Conservation (phyloP, 1,284 basidiomycete species). For the Trametes pubescens region DNA sequence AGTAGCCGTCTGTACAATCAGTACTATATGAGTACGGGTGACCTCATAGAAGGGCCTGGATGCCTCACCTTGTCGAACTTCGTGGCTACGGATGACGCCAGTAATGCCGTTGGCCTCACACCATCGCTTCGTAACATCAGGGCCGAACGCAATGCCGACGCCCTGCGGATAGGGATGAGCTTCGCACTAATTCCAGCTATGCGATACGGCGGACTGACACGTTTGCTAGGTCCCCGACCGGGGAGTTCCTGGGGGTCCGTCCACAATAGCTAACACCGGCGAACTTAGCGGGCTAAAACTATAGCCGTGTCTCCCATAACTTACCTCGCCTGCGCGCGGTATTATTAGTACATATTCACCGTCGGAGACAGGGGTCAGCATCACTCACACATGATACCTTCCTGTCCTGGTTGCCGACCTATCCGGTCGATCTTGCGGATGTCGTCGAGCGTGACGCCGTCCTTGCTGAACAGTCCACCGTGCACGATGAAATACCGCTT, state of each 20-base stretch:
- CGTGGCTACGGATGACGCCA: slow-evolving; percentile 94
- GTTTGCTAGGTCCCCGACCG: slow-evolving; percentile 97
- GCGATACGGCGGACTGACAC: slow-evolving; percentile 57
- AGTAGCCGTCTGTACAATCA: slow-evolving; percentile 73
- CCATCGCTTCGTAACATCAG: slow-evolving; percentile 91
- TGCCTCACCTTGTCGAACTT: slow-evolving; percentile 88
- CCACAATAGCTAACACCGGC: slow-evolving; percentile 71
- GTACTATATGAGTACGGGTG: slow-evolving; percentile 9
- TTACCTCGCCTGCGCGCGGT: slow-evolving; percentile 60
- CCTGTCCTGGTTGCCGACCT: slow-evolving; percentile 92
- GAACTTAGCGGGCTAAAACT: not conserved
- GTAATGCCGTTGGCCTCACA: slow-evolving; percentile 89
- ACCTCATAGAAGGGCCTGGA: not conserved
- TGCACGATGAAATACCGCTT: slow-evolving; percentile 98
- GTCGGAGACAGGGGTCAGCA: slow-evolving; percentile 14
- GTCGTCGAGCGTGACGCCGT: slow-evolving; percentile 93
- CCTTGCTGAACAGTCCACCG: slow-evolving; percentile 95
- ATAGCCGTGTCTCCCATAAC: slow-evolving; percentile 7
- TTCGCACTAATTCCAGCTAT: not conserved
- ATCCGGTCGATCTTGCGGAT: slow-evolving; percentile 89
- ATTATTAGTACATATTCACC: not conserved
- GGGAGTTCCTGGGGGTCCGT: slow-evolving; percentile 92
- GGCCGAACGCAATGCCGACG: slow-evolving; percentile 95
- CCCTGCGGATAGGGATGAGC: slow-evolving; percentile 59
- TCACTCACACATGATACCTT: slow-evolving; percentile 91